These are phyloP conservation scores for Yamadazyma blattariae DNA, from an alignment of 1,139 yeast species.

Conservation along the genomic window DNA sequence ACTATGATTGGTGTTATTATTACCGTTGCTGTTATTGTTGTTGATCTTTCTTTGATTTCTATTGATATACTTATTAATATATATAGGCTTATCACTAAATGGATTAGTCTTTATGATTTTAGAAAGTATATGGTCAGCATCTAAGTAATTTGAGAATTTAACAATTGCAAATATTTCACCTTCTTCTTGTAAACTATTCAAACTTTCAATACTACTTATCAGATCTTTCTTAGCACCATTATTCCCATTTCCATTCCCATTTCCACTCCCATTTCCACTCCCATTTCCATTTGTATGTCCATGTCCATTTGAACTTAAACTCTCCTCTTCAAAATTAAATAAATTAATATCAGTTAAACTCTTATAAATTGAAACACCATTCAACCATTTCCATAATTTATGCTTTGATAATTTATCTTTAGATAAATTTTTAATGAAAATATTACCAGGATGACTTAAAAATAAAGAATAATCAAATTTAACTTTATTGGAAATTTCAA, in stretches of 20 bases:
- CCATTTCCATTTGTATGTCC: not conserved
- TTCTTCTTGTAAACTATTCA: conserved; percentile 2
- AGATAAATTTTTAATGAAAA: conserved; percentile 52
- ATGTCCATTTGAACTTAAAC: not conserved
- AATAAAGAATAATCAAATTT: conserved; percentile 36
- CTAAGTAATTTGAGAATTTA: conserved; percentile 35
- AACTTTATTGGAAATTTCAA: conserved; percentile 5
- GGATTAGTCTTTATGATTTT: conserved; percentile 21
- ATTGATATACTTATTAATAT: conserved; percentile 28
- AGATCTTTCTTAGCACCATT: too few relatives aligned
- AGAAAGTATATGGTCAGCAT: conserved; percentile 31
- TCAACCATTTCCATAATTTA: conserved; percentile 24
- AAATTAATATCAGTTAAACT: conserved; percentile 29
- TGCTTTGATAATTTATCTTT: conserved; percentile 16
- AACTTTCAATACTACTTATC: not conserved
- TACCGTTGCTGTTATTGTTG: too few relatives aligned
- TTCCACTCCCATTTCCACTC: not conserved
- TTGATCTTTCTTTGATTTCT: conserved; percentile 22
- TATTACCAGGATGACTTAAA: conserved; percentile 62
- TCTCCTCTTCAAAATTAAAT: conserved; percentile 16
- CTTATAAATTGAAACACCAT: conserved; percentile 22
- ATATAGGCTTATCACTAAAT: conserved; percentile 25
- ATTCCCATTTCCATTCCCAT: not conserved
- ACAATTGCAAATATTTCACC: conserved; percentile 32
- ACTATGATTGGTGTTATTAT: too few relatives aligned